phyloP scores from a whole-genome alignment of 805 yeast species.

The Ogataea allantospora region DNA sequence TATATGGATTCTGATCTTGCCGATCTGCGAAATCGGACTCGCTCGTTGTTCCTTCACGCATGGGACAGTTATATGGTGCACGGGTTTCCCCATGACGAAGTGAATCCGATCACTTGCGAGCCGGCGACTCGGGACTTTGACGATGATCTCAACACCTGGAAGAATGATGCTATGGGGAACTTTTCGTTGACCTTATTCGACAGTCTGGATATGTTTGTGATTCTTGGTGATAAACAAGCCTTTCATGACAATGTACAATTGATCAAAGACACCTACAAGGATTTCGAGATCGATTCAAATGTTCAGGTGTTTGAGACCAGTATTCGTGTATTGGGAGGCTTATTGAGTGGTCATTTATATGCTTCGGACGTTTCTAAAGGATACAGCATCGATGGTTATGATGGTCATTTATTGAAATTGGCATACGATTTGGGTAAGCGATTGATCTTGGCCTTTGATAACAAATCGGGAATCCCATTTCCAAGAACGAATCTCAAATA shows the following conservation, averaged over 20 bases:
- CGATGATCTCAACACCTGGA: constrained; percentile 50
- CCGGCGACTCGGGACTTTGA: constrained; percentile 64
- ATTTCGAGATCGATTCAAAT: constrained; percentile 62
- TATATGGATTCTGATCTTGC: constrained; percentile 1
- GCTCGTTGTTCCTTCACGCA: constrained; percentile 64
- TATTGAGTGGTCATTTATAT: constrained; percentile 74
- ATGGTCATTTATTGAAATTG: constrained; percentile 66
- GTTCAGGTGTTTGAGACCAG: constrained; percentile 88
- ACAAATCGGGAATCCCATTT: constrained; percentile 65
- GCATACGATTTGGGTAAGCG: constrained; percentile 78
- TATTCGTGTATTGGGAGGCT: constrained; percentile 79
- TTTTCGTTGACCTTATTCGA: constrained; percentile 78
- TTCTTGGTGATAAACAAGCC: constrained; percentile 60
- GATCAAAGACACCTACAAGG: constrained; percentile 35
- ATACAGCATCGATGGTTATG: constrained; percentile 45
- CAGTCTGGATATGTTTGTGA: constrained; percentile 72
- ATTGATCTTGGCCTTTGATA: constrained; percentile 66
- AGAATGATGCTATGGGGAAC: constrained; percentile 86
- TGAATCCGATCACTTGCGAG: constrained; percentile 68
- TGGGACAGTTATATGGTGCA: constrained; percentile 64
- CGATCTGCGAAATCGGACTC: constrained; percentile 44
- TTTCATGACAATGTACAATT: constrained; percentile 47
- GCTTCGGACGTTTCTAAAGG: constrained; percentile 52
- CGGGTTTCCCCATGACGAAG: constrained; percentile 84
- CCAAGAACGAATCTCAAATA: constrained; percentile 69